Conservation (phyloP, 495 filamentous ascomycete genomes). For the Astrothelium macrocarpum region DNA sequence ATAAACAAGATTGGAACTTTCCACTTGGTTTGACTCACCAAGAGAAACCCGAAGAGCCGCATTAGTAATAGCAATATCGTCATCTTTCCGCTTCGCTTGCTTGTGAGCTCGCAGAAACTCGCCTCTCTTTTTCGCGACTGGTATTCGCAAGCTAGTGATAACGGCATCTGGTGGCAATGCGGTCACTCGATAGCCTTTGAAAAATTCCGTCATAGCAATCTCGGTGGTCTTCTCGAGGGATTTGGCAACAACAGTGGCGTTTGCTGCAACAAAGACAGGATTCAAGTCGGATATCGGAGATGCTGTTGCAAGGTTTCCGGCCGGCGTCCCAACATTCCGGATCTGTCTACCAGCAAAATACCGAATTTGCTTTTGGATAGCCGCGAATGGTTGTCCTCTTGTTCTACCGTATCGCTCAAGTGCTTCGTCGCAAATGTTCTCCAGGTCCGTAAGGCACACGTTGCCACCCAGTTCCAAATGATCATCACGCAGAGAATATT, state of each 20-base stretch:
- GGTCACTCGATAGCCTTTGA: constrained; percentile 82
- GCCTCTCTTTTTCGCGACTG: constrained; percentile 54
- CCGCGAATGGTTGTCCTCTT: constrained; percentile 61
- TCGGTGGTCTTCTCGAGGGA: constrained; percentile 58
- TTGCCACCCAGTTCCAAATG: constrained; percentile 85
- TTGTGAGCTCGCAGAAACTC: constrained; percentile 78
- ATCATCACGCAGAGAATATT: constrained; percentile 70
- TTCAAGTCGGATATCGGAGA: constrained; percentile 96
- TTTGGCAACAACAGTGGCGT: constrained; percentile 70
- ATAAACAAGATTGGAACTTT: constrained; percentile 67
- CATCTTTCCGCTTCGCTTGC: constrained; percentile 90
- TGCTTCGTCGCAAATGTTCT: constrained; percentile 62
- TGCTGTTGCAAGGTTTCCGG: constrained; percentile 89
- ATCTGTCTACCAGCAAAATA: constrained; percentile 97
- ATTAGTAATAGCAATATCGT: constrained; percentile 95
- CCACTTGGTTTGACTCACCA: constrained; percentile 53
- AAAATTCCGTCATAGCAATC: constrained; percentile 87
- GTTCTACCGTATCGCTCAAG: constrained; percentile 66
- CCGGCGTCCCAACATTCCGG: constrained; percentile 90
- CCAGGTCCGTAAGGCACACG: constrained; percentile 76
- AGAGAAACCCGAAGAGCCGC: constrained; percentile 65
- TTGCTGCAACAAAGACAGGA: constrained; percentile 83
- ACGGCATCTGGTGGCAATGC: constrained; percentile 73
- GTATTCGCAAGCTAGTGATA: constrained; percentile 79
- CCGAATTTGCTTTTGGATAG: constrained; percentile 67